Evolutionary conservation across 208 protist species (phyloP).

Genomic region (Leishmania arabica): DNA sequence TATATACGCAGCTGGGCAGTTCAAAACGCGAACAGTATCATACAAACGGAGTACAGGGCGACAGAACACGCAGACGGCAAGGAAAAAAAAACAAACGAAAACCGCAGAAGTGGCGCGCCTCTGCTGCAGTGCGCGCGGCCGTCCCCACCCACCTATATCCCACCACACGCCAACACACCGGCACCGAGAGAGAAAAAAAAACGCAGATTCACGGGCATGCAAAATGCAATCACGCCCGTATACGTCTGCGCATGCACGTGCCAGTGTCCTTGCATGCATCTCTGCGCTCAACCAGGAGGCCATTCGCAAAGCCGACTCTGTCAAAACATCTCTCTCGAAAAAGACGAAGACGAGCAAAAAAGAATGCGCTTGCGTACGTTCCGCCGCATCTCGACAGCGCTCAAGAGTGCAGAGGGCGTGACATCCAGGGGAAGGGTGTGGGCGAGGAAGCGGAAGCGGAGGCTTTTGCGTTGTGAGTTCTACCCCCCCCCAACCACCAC

Average conservation of each 20-base stretch:
- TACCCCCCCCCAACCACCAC: background rate
- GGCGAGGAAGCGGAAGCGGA: background rate
- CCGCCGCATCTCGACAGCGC: background rate
- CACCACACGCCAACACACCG: too few relatives aligned
- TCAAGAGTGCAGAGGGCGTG: background rate
- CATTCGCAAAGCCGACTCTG: background rate
- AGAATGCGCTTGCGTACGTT: background rate
- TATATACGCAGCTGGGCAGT: too few relatives aligned
- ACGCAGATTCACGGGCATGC: background rate
- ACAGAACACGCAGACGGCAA: background rate
- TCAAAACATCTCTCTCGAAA: background rate
- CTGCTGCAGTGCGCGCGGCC: background rate
- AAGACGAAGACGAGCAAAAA: background rate
- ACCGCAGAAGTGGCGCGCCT: background rate
- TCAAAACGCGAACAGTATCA: background rate
- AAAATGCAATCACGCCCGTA: too few relatives aligned
- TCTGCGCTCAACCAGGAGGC: background rate
- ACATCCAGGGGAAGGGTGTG: background rate
- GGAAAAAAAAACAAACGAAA: background rate
- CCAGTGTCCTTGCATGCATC: background rate
- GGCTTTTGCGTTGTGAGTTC: background rate
- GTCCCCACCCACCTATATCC: too few relatives aligned
- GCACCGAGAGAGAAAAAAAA: background rate
- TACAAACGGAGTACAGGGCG: background rate
- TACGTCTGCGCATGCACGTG: too few relatives aligned